Evolutionary conservation across 768 basidiomycete species (phyloP).

Genomic region (Leccinum truebloodii): DNA sequence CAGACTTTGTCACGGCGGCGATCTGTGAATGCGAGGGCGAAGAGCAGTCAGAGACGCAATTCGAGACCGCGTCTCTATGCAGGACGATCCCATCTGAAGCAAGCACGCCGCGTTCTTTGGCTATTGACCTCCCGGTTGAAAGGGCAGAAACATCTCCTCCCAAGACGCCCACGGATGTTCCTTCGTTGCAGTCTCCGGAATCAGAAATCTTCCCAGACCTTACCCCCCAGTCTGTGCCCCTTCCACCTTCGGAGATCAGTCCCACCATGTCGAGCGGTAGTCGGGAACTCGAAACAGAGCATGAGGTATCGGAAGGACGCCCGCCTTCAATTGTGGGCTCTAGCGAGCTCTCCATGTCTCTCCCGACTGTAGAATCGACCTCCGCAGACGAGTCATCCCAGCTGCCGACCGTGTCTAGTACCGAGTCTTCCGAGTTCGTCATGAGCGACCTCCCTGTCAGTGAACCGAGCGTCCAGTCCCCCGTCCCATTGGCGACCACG

Average conservation of each 20-base stretch:
- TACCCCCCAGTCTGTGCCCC: slow-evolving; percentile 36
- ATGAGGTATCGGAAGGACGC: slow-evolving; percentile 8
- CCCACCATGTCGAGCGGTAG: slow-evolving; percentile 28
- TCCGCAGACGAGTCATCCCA: slow-evolving; percentile 33
- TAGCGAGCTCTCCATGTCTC: slow-evolving; percentile 23
- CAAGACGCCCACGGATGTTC: slow-evolving; percentile 29
- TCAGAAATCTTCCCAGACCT: slow-evolving; percentile 21
- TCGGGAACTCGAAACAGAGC: slow-evolving; percentile 25
- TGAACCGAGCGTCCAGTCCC: slow-evolving; percentile 33
- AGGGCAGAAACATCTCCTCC: slow-evolving; percentile 26
- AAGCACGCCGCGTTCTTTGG: slow-evolving; percentile 39
- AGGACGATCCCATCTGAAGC: slow-evolving; percentile 38
- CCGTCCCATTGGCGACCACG: slow-evolving; percentile 35
- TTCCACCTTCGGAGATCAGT: slow-evolving; percentile 40
- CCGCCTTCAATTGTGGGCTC: slow-evolving; percentile 24
- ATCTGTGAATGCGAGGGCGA: slow-evolving; percentile 33
- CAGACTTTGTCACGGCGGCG: slow-evolving; percentile 51
- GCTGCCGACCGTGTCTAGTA: slow-evolving; percentile 41
- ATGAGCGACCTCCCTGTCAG: slow-evolving; percentile 30
- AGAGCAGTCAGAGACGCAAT: slow-evolving; percentile 47
- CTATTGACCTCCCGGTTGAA: slow-evolving; percentile 31
- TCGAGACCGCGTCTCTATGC: slow-evolving; percentile 48
- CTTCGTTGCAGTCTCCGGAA: slow-evolving; percentile 30
- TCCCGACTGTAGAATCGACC: slow-evolving; percentile 35
- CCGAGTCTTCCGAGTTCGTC: slow-evolving; percentile 41